These are phyloP conservation scores for Kwoniella shivajii DNA, from an alignment of 1,284 basidiomycete species.

Conservation along the genomic window DNA sequence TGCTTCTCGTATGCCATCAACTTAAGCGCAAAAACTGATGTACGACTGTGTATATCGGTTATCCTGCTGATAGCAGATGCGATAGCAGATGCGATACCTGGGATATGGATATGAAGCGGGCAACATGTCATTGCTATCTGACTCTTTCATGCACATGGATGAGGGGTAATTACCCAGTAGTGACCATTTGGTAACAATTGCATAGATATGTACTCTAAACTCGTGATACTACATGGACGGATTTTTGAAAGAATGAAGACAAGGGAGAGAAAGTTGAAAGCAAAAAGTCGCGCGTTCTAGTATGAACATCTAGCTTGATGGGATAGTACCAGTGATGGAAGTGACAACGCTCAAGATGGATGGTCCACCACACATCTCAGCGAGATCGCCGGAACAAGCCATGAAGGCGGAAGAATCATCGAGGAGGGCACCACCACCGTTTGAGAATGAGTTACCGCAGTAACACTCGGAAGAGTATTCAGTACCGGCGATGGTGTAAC, in stretches of 20 bases:
- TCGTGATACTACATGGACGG: no score
- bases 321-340: slow-evolving; percentile 14
- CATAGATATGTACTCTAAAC: no score
- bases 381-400: slow-evolving; percentile 18
- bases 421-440: slow-evolving; percentile 18
- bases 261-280: not conserved
- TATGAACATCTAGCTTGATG: slow-evolving; percentile 10
- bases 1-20: no score
- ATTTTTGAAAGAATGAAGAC: slow-evolving; percentile 2
- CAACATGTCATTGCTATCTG: no score
- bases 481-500: slow-evolving; percentile 25
- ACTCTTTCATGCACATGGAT: no score
- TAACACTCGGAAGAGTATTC: slow-evolving; percentile 30
- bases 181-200: no score
- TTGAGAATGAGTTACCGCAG: slow-evolving; percentile 26
- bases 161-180: no score
- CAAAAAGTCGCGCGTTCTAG: not conserved
- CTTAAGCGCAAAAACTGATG: no score
- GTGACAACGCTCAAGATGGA: slow-evolving; percentile 18
- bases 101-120: no score
- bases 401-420: slow-evolving; percentile 20
- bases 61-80: no score
- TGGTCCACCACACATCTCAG: slow-evolving; percentile 20
- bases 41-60: no score
- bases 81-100: no score